These are phyloP conservation scores for Penicillium fimorum DNA, from an alignment of 495 filamentous ascomycete genomes.

Conservation along the genomic window DNA sequence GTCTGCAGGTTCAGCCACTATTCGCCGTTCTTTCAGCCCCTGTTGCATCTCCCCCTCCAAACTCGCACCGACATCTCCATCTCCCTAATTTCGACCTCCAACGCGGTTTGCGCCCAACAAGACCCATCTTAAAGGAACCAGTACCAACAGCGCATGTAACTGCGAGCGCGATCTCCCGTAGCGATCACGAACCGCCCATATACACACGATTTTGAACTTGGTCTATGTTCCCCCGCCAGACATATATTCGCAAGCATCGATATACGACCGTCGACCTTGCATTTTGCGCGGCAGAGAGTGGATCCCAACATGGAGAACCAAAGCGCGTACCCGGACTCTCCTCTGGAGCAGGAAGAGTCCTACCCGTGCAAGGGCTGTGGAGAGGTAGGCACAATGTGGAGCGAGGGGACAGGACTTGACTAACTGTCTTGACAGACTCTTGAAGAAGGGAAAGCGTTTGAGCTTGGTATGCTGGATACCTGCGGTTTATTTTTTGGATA, in stretches of 20 bases:
- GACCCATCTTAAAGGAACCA: not conserved
- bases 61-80: conserved; percentile 16
- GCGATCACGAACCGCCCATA: conserved; percentile 9
- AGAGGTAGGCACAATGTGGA: conserved; percentile 61
- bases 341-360: conserved; percentile 82
- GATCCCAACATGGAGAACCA: conserved; percentile 41
- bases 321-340: conserved; percentile 68
- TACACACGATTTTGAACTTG: not conserved
- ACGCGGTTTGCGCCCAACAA: conserved; percentile 8
- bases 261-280: conserved; percentile 6
- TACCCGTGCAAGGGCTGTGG: conserved; percentile 98
- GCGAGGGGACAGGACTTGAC: conserved; percentile 4
- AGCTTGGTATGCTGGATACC: conserved; percentile 70
- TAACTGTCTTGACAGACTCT: conserved; percentile 63
- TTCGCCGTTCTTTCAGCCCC: conserved; percentile 23
- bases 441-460: conserved; percentile 98
- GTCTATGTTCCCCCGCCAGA: conserved; percentile 3
- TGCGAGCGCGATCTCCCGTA: not conserved
- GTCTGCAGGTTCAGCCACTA: conserved; percentile 24
- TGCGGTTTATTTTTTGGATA: conserved; percentile 5
- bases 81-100: conserved; percentile 1
- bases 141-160: conserved; percentile 4
- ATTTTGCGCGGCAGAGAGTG: conserved; percentile 7
- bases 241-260: not conserved
- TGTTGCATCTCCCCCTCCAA: conserved; percentile 28